Base-by-base conservation (phyloP, 352 stramenopile species). In the Globisporangium megalacanthum region DNA sequence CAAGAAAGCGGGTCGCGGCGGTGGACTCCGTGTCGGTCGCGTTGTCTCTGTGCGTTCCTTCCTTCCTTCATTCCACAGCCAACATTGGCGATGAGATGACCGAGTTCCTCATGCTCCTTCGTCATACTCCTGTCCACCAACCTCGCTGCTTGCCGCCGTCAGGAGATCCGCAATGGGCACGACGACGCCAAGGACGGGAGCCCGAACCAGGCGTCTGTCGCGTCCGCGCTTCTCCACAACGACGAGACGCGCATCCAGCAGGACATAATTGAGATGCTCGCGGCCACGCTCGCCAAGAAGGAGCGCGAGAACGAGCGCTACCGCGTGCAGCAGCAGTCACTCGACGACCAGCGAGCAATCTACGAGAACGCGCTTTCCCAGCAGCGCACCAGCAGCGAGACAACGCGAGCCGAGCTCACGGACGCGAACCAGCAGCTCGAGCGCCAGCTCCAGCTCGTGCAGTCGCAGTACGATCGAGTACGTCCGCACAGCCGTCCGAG, bases 181-280 rank as follows among this genome's bases (percentile, higher is more conserved):
- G 19, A 59, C 11, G 56, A 15, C 10, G 19, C 51, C 11, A 53
- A 61, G 45, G 17, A 65, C 60, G 52, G 48, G 52, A 61, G 44
- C 25, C 36, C 49, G 25, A 72, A 62, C 55, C 63, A 68, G 4
- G 44, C 55, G 19, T 68, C 61, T 39, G 44, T 44, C 14, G 54
- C 72, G 47, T 54, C 49, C 20, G 50, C 75, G 25, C 56, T 78
- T 13, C 75, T 78, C 15, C 75, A 82, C 36, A 65, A 75, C 35
- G 77, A 79, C 53, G 79, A 89, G 54, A 55, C 58, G 9, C 69
- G 77, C 49, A 69, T 88, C 35, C 75, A 86, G 52, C 65, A 84
- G 5, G 71, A 84, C 56, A 70, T 88, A 9, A 67, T 85, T 14
- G 75, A 89, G 53, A 79, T 89, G 65, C 72, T 89, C 19, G 79